phyloP scores from a whole-genome alignment of 345 rosid genomes.

The Toxicodendron radicans region DNA sequence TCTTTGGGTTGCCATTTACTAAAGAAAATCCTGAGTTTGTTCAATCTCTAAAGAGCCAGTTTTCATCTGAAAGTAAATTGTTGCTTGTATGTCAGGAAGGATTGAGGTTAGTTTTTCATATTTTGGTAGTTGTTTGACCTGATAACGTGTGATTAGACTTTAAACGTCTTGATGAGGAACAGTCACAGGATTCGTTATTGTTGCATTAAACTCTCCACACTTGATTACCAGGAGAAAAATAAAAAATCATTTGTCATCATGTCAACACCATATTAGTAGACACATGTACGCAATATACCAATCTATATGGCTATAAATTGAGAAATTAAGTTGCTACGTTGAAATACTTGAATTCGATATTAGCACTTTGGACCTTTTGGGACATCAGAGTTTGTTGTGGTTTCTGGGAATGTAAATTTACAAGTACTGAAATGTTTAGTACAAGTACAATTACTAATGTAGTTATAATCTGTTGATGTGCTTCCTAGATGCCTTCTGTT shows the following conservation, averaged over 20 bases:
- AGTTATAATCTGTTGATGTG: too few relatives aligned
- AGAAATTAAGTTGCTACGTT: neutral
- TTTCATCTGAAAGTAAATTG: slow-evolving; percentile 70
- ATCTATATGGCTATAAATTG: neutral
- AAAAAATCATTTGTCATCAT: neutral
- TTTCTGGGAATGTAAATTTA: neutral
- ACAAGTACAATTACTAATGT: neutral
- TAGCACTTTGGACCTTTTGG: neutral
- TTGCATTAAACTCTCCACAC: neutral
- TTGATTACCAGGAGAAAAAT: neutral
- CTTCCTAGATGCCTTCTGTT: neutral
- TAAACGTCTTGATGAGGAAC: neutral
- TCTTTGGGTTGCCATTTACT: slow-evolving; percentile 85
- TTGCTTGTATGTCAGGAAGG: slow-evolving; percentile 95
- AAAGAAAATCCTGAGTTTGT: slow-evolving; percentile 77
- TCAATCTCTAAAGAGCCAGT: slow-evolving; percentile 52
- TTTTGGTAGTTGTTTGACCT: neutral
- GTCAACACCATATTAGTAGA: neutral
- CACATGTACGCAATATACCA: neutral
- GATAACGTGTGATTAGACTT: neutral
- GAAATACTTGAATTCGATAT: neutral
- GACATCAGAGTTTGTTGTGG: neutral
- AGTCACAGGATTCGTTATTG: neutral
- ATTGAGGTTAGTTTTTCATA: slow-evolving; percentile 56
- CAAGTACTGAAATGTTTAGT: neutral